Percentiles rank a stretch among this genome's conserved stretches.
These are phyloP conservation scores for Pichia californica DNA, from an alignment of 805 yeast genomes.

Conservation along the genomic window DNA sequence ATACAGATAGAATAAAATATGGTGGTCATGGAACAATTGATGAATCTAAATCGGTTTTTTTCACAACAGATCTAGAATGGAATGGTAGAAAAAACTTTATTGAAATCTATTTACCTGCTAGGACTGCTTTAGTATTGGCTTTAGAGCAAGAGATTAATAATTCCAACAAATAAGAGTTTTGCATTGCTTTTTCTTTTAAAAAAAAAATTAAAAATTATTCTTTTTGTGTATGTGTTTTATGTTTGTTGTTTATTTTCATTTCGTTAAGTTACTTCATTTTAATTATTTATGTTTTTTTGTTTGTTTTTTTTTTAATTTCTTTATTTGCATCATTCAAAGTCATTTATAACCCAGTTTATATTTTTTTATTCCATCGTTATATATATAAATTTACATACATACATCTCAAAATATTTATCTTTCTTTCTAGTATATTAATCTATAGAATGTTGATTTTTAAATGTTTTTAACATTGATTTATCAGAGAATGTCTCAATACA, in stretches of 20 bases:
- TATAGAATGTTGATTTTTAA: neutral
- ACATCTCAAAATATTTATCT: too few relatives aligned
- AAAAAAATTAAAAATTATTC: too few relatives aligned
- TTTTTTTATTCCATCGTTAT: too few relatives aligned
- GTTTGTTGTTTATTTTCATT: neutral
- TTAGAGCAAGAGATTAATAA: constrained; percentile 23
- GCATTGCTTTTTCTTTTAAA: neutral
- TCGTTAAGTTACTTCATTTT: too few relatives aligned
- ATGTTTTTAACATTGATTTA: neutral
- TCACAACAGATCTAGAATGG: constrained; percentile 75
- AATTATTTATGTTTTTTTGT: neutral
- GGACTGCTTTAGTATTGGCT: constrained; percentile 63
- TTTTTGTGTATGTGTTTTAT: too few relatives aligned
- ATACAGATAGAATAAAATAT: constrained; percentile 60
- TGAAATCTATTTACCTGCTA: constrained; percentile 75
- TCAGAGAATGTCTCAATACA: constrained; percentile 19
- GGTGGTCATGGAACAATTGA: constrained; percentile 83
- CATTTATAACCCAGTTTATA: too few relatives aligned
- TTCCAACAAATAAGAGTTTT: neutral
- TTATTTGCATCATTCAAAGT: too few relatives aligned
- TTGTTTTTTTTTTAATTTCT: neutral
- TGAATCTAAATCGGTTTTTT: constrained; percentile 43
- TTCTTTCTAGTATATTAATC: too few relatives aligned
- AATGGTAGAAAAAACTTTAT: constrained; percentile 69
- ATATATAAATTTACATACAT: too few relatives aligned